Percentiles rank a stretch among this genome's conserved stretches.
These are phyloP conservation scores for Fraxinus xanthoxyloides DNA, from an alignment of 305 asterid genomes.

Conservation along the genomic window DNA sequence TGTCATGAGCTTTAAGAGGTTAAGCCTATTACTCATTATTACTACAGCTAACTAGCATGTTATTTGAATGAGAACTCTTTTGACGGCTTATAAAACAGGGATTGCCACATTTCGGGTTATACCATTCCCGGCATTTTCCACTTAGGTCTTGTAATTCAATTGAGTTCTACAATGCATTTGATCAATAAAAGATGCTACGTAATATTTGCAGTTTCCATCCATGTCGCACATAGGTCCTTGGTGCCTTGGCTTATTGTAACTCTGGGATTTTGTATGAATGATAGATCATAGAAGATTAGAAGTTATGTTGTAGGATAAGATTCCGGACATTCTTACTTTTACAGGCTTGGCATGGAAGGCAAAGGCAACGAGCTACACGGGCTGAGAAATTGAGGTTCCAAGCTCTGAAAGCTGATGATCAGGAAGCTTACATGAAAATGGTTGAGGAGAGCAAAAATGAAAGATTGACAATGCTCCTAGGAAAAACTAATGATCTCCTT, in stretches of 20 bases:
- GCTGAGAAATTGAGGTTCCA: conserved; percentile 94
- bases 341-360: conserved; percentile 99
- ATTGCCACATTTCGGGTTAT: background rate
- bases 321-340: conserved; percentile 16
- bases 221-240: background rate
- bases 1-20: conserved; percentile 2
- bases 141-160: conserved; percentile 6
- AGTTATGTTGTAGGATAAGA: conserved; percentile 1
- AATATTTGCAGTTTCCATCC: background rate
- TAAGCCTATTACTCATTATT: background rate
- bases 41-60: background rate
- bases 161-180: background rate
- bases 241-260: conserved; percentile 16
- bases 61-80: background rate
- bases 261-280: conserved; percentile 7
- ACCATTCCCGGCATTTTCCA: background rate
- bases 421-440: conserved; percentile 99
- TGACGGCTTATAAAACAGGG: background rate
- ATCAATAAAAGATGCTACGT: conserved; percentile 7
- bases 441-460: conserved; percentile 99
- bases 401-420: conserved; percentile 98
- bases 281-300: background rate
- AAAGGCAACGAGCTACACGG: conserved; percentile 94
- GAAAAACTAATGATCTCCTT: conserved; percentile 90
- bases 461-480: conserved; percentile 92